Percentiles rank a stretch among this genome's conserved stretches.
phyloP scores from a whole-genome alignment of 2,329 filamentous ascomycete species.

The Cryphonectria japonica region DNA sequence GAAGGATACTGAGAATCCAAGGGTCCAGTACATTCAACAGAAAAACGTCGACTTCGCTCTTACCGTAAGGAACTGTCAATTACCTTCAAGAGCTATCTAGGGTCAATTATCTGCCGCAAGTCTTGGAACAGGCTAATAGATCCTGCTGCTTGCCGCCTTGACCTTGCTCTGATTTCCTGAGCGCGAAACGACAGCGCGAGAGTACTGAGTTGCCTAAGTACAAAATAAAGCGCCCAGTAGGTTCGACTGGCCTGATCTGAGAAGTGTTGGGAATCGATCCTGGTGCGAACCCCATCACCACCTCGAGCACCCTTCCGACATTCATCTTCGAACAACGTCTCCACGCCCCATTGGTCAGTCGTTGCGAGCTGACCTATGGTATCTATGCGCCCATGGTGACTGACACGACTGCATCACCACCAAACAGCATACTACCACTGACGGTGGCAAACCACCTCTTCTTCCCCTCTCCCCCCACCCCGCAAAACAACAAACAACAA shows the following conservation, averaged over 20 bases:
- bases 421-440: neutral
- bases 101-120: neutral
- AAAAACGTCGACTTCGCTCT: neutral
- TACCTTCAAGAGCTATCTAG: neutral
- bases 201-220: neutral
- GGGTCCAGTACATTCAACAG: neutral
- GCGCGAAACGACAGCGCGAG: neutral
- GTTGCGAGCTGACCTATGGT: neutral
- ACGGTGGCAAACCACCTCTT: neutral
- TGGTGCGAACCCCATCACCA: neutral
- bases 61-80: neutral
- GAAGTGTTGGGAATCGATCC: constrained; percentile 2
- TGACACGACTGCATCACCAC: neutral
- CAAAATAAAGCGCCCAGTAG: neutral
- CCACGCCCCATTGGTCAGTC: neutral
- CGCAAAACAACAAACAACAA: neutral
- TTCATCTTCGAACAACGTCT: neutral
- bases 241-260: neutral
- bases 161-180: neutral
- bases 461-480: neutral
- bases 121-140: neutral
- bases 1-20: neutral
- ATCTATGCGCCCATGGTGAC: neutral
- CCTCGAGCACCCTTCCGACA: neutral
- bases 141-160: neutral